A percentile compares a stretch with the other conserved stretches of the same genome.
phyloP scores from a whole-genome alignment of 169 alveolate genomes.

The Plasmodium falciparum region DNA sequence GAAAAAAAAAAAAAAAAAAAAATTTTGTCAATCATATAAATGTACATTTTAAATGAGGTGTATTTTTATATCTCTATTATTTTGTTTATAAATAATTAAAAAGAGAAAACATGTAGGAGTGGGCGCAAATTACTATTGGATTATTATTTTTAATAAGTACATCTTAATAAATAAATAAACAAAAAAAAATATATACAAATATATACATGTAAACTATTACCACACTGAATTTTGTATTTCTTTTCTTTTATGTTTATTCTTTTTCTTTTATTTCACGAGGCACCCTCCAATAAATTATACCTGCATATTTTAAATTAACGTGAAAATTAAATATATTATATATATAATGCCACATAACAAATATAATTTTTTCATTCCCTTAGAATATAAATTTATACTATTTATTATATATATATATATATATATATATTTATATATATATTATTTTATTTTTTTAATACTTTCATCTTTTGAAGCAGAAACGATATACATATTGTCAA shows the following conservation, averaged over 20 bases:
- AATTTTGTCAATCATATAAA: too few species aligned
- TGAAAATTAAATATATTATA: not conserved
- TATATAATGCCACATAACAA: not conserved
- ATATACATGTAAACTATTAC: not conserved
- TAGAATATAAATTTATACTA: too few species aligned
- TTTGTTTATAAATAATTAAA: too few species aligned
- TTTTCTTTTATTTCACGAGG: conserved; percentile 43
- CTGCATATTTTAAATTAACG: conserved; percentile 29
- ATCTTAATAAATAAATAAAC: too few species aligned
- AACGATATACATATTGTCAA: conserved; percentile 47
- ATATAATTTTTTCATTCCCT: not conserved
- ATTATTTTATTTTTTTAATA: conserved; percentile 11
- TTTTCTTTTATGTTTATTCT: not conserved
- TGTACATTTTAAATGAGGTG: too few species aligned
- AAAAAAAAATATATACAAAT: not conserved
- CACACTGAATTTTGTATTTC: too few species aligned
- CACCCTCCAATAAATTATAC: conserved; percentile 60
- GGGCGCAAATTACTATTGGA: too few species aligned
- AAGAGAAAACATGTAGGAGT: too few species aligned
- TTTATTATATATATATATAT: not conserved
- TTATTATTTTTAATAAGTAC: too few species aligned
- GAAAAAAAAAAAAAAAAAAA: too few species aligned
- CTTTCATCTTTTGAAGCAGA: conserved; percentile 68
- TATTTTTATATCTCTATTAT: too few species aligned
- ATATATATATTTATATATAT: not conserved